These are phyloP conservation scores for Monosporascus sp. DNA, from an alignment of 2,329 filamentous ascomycete species.

Conservation along the genomic window DNA sequence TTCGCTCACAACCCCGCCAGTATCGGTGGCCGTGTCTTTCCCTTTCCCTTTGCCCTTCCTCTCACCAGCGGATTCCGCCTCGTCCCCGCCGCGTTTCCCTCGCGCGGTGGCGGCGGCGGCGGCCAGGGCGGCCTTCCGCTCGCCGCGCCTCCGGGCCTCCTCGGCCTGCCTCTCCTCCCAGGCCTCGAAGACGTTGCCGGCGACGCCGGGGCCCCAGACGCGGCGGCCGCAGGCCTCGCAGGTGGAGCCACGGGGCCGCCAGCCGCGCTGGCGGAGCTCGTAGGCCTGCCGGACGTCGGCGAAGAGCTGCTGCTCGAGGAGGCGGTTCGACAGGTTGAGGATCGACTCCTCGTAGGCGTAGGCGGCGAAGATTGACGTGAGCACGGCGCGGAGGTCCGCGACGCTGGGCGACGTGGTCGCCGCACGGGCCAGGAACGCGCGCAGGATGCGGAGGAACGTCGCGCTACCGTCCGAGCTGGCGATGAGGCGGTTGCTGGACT, in stretches of 20 bases:
- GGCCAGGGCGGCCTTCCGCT: constrained; percentile 34
- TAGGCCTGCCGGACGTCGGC: constrained; percentile 72
- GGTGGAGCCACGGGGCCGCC: constrained; percentile 79
- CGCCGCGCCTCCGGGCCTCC: constrained; percentile 41
- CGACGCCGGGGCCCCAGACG: constrained; percentile 84
- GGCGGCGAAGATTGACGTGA: constrained; percentile 86
- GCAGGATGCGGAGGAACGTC: constrained; percentile 82
- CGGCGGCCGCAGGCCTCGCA: constrained; percentile 82
- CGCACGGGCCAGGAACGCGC: constrained; percentile 80
- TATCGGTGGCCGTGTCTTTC: constrained; percentile 41
- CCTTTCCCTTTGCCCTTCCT: constrained; percentile 44
- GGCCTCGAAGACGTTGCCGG: constrained; percentile 69
- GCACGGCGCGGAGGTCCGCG: constrained; percentile 76
- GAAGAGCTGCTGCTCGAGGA: constrained; percentile 87
- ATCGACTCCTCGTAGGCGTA: constrained; percentile 95
- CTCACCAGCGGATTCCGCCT: constrained; percentile 17
- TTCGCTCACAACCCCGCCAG: constrained; percentile 1
- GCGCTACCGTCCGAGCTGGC: constrained; percentile 48
- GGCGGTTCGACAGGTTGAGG: constrained; percentile 73
- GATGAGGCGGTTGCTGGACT: constrained; percentile 26
- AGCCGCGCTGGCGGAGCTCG: constrained; percentile 73
- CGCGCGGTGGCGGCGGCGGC: constrained; percentile 5
- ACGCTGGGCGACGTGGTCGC: constrained; percentile 78
- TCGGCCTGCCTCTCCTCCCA: constrained; percentile 63
- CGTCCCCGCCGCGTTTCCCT: constrained; percentile 30